Conservation (phyloP, 202 grass and related monocot genomes). For the Carex sylvatica region DNA sequence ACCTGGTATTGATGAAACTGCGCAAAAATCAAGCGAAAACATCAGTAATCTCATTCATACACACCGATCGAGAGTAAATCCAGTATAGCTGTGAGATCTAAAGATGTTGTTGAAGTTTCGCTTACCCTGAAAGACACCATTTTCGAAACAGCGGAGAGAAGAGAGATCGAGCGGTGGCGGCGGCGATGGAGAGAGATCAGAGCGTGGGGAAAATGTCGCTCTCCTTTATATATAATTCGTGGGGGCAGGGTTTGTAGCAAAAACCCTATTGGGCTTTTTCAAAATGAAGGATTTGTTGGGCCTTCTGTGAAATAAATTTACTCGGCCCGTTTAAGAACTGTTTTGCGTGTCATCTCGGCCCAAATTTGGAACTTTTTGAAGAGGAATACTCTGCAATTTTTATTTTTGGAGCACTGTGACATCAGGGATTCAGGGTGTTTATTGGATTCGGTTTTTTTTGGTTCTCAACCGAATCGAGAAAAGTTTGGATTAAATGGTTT, state of each 20-base stretch:
- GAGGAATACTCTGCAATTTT: no score
- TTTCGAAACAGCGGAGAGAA: slow-evolving; percentile 20
- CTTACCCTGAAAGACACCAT: slow-evolving; percentile 87
- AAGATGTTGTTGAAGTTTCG: not conserved
- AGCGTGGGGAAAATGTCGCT: not conserved
- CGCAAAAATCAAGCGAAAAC: slow-evolving; percentile 17
- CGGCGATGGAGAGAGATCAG: not conserved
- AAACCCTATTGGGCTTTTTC: slow-evolving; percentile 46
- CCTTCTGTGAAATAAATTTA: no score
- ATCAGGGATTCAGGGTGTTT: no score
- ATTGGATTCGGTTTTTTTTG: no score
- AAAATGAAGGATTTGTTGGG: no score
- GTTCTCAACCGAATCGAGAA: no score
- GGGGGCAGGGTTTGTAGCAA: slow-evolving; percentile 10
- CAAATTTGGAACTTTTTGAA: no score
- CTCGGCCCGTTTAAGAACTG: no score
- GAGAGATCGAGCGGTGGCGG: slow-evolving; percentile 17
- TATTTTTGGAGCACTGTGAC: no score
- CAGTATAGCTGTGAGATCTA: not conserved
- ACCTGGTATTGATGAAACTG: slow-evolving; percentile 99
- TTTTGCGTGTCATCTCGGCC: no score
- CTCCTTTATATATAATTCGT: slow-evolving; percentile 9
- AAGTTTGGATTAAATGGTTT: no score
- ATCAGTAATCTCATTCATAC: not conserved
- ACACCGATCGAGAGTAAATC: not conserved